Base-by-base conservation (phyloP, 1,139 yeast species). In the Diutina sp. region DNA sequence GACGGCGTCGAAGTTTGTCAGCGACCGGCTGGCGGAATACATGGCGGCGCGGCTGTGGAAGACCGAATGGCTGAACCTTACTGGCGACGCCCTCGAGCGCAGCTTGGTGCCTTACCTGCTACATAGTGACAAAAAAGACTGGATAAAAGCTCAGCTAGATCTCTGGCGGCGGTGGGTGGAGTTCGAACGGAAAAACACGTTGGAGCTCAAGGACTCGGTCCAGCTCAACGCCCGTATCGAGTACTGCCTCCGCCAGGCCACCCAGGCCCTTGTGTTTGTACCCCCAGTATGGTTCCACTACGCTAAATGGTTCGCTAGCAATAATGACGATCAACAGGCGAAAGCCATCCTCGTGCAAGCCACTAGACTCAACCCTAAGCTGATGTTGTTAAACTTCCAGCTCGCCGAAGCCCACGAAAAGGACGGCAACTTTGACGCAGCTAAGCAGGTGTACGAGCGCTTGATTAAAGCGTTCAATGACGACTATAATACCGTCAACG, bases 271-370 rank as follows among this genome's bases (percentile, higher is more conserved):
- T 63, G 78, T 89, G 35, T 89, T 87, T 67, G 82, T 80, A 52
- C 90, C 97, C 0, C 95, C 89, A 65, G 70, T 88, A 46, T 93
- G 98, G 98, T 90, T 84, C 68, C 84, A 85, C 58, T 90, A 67
- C 61, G 66, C 64, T 56, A 69, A 70, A 56, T 76, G 32, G 21
- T 50, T n/a, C n/a, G 67, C 61, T 67, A 71, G 64, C 62, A 71
- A 60, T 30, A 69, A 71, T 57, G 76, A 72, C 58, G 77, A 73
- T 57, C 69, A 70, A n/a, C 70, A 70, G 61, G 61, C 69, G 29
- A 66, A 65, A 54, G 67, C 79, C 46, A 62, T 85, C 35, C 70
- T 90, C 54, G 69, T 68, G 29, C 78, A 79, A 58, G 90, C 90
- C 2, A 66, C 85, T 14, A 64, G 69, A 35, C 80, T 89, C 47